phyloP scores from a whole-genome alignment of 345 rosid genomes.

The Sonneratia alba region DNA sequence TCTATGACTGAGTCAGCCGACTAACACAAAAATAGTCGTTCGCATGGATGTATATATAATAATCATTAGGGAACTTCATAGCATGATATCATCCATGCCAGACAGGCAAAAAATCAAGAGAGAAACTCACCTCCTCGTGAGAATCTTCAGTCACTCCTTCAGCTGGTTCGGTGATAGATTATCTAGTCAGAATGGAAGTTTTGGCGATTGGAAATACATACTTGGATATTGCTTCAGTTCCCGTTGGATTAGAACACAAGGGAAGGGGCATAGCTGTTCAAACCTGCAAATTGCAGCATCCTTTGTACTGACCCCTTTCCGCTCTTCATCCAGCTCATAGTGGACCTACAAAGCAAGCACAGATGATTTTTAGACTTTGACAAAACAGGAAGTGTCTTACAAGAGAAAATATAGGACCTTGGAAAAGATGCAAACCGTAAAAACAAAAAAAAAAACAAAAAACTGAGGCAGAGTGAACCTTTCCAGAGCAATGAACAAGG shows the following conservation, averaged over 20 bases:
- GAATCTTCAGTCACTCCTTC: no score
- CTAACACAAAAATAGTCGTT: no score
- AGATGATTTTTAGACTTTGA: no score
- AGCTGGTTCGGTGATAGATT: no score
- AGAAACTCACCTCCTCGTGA: no score
- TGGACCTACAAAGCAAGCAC: slow-evolving; percentile 6
- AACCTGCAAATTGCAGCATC: slow-evolving; percentile 17
- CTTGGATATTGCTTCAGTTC: slow-evolving; percentile 18
- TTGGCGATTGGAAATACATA: neutral
- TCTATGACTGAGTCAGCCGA: no score
- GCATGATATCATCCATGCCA: no score
- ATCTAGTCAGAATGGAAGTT: no score
- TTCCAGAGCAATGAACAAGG: slow-evolving; percentile 86
- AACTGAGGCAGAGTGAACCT: slow-evolving; percentile 10
- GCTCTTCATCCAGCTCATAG: slow-evolving; percentile 18
- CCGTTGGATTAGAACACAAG: slow-evolving; percentile 17
- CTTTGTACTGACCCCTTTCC: slow-evolving; percentile 10
- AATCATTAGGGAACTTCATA: no score
- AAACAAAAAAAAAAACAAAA: neutral
- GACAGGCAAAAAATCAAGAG: no score
- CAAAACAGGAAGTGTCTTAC: neutral
- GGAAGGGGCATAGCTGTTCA: slow-evolving; percentile 20
- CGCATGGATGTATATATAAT: no score
- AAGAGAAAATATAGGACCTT: neutral
- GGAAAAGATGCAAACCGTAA: neutral